Conservation (phyloP, 2,329 filamentous ascomycete species). For the Cladosporium colombiae region DNA sequence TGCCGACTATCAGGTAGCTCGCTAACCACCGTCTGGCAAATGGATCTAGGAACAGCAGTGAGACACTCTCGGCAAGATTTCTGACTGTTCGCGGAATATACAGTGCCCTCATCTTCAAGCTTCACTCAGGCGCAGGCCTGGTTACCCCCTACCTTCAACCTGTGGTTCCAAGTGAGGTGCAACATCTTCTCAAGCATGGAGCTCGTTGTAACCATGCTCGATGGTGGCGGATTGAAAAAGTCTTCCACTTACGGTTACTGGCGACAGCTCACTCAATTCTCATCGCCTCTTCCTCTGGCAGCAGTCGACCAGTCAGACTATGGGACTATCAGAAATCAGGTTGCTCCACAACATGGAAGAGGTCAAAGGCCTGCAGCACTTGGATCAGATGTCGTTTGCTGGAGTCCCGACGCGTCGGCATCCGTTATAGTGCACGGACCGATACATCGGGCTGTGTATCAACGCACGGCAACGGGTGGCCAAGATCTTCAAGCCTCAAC, state of each 20-base stretch:
- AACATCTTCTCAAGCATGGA: neutral
- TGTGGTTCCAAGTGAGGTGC: neutral
- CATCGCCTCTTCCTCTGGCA: neutral
- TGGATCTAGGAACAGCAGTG: neutral
- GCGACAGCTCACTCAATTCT: neutral
- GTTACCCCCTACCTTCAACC: neutral
- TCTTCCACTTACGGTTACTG: neutral
- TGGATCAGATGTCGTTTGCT: constrained; percentile 5
- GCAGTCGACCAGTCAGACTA: neutral
- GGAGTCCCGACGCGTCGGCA: neutral
- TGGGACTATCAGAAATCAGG: neutral
- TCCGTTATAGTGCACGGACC: constrained; percentile 1
- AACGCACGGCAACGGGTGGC: neutral
- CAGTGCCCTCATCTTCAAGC: neutral
- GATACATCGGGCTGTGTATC: neutral
- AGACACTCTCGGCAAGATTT: neutral
- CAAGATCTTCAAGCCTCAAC: constrained; percentile 18
- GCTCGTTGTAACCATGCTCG: neutral
- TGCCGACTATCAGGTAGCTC: neutral
- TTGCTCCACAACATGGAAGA: neutral
- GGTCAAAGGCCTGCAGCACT: neutral
- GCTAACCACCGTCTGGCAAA: neutral
- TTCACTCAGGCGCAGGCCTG: neutral
- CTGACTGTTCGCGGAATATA: neutral
- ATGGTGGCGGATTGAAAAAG: neutral